phyloP scores from a whole-genome alignment of 768 basidiomycete species.

The Kwoniella sp. region DNA sequence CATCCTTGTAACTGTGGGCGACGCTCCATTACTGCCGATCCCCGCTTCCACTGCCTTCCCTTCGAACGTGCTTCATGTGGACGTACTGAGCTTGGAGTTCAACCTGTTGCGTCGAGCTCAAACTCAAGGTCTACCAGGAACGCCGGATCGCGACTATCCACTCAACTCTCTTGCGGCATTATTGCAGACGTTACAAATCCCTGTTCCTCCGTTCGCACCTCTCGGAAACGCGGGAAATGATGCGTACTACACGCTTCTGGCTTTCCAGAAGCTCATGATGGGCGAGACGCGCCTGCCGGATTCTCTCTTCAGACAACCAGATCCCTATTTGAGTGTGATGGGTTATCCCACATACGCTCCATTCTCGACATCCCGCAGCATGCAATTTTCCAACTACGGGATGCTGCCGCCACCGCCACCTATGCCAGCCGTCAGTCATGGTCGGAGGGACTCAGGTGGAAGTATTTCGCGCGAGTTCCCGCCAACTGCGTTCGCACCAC shows the following conservation, averaged over 20 bases:
- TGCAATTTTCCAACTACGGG: conserved; percentile 3
- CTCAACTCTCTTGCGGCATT: conserved; percentile 36
- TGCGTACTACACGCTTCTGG: conserved; percentile 46
- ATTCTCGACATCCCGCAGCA: conserved; percentile 2
- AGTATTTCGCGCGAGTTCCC: not conserved
- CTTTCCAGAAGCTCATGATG: conserved; percentile 49
- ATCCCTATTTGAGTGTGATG: conserved; percentile 6
- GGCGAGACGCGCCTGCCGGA: conserved; percentile 38
- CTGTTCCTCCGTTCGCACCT: conserved; percentile 36
- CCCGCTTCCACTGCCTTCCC: conserved; percentile 42
- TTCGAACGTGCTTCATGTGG: conserved; percentile 43
- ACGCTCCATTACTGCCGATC: conserved; percentile 31
- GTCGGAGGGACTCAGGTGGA: conserved; percentile 5
- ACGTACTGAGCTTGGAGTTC: conserved; percentile 43
- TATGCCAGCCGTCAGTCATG: conserved; percentile 5
- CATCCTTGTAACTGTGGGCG: conserved; percentile 41
- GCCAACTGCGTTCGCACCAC: no score
- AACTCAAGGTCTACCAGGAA: conserved; percentile 27
- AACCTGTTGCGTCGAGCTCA: conserved; percentile 40
- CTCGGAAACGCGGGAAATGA: conserved; percentile 49
- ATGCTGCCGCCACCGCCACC: conserved; percentile 7
- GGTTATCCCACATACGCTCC: conserved; percentile 3
- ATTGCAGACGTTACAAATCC: conserved; percentile 41
- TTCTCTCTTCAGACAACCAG: conserved; percentile 23
- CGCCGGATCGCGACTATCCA: conserved; percentile 28